Percentiles rank a stretch among this genome's conserved stretches.
Evolutionary conservation across 306 rosid species (phyloP).

Genomic region (Dryas drummondii): DNA sequence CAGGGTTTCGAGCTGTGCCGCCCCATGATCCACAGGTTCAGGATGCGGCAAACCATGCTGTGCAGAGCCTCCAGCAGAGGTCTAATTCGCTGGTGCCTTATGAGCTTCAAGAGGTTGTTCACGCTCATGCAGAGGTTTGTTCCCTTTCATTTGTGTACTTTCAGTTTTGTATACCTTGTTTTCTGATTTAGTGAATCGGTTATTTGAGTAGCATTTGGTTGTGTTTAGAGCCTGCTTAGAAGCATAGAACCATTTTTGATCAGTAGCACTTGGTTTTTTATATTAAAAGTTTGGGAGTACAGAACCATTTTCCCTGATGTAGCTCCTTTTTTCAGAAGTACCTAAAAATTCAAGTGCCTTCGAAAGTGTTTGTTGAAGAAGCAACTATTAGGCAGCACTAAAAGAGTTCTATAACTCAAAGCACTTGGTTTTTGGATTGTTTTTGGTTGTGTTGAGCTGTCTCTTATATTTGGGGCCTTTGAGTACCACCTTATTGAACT

Average conservation of each 20-base stretch:
- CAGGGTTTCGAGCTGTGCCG: constrained; percentile 71
- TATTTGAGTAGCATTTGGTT: not conserved
- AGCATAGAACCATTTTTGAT: too few species aligned
- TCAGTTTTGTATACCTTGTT: not conserved
- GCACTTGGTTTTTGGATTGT: not conserved
- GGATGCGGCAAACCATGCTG: constrained; percentile 80
- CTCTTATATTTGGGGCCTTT: too few species aligned
- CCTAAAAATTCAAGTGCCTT: too few species aligned
- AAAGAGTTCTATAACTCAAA: too few species aligned
- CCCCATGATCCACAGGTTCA: constrained; percentile 68
- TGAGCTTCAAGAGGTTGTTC: constrained; percentile 64
- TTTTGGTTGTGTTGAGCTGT: not conserved
- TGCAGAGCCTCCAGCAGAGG: constrained; percentile 66
- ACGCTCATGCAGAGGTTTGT: constrained; percentile 85
- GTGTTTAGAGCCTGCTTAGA: not conserved
- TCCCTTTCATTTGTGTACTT: not conserved
- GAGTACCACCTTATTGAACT: too few species aligned
- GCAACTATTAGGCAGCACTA: too few species aligned
- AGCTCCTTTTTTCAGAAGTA: too few species aligned
- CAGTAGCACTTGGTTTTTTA: too few species aligned
- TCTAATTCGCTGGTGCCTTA: constrained; percentile 73
- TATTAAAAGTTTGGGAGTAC: too few species aligned
- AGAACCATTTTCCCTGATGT: too few species aligned
- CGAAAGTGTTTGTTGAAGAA: too few species aligned
- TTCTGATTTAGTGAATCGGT: not conserved